Conservation (phyloP, 2,329 filamentous ascomycete species). For the Sarocladiaceae sp. region DNA sequence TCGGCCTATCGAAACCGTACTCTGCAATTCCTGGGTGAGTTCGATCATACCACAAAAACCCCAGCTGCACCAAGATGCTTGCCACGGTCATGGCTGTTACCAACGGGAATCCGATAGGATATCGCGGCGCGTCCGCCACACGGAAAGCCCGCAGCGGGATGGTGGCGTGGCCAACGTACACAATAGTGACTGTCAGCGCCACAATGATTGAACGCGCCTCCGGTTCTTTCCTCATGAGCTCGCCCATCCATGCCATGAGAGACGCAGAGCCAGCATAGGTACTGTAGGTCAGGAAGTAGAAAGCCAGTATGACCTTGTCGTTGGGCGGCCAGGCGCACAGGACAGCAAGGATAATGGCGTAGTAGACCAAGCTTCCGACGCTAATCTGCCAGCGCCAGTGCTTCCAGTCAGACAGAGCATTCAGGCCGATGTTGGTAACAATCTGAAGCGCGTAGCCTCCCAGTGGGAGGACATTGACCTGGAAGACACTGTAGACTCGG, state of each 20-base stretch:
- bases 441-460: conserved; percentile 28
- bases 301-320: conserved; percentile 24
- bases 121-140: conserved; percentile 26
- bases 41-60: conserved; percentile 23
- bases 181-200: conserved; percentile 29
- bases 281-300: conserved; percentile 30
- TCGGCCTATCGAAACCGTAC: conserved; percentile 12
- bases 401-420: conserved; percentile 30
- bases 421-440: conserved; percentile 26
- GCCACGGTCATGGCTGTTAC: conserved; percentile 24
- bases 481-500: conserved; percentile 22
- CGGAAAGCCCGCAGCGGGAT: conserved; percentile 30
- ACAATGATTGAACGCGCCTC: conserved; percentile 30
- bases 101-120: conserved; percentile 31
- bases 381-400: conserved; percentile 33
- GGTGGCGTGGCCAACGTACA: conserved; percentile 31
- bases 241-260: conserved; percentile 30
- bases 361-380: conserved; percentile 20
- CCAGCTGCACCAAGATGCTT: conserved; percentile 25
- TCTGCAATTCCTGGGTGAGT: conserved; percentile 17
- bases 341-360: conserved; percentile 25
- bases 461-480: conserved; percentile 24
- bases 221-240: conserved; percentile 27
- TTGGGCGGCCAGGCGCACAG: conserved; percentile 27
- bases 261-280: conserved; percentile 27